Evolutionary conservation across 1,284 basidiomycete genomes (phyloP).

Genomic region (Sporisorium sorghi): DNA sequence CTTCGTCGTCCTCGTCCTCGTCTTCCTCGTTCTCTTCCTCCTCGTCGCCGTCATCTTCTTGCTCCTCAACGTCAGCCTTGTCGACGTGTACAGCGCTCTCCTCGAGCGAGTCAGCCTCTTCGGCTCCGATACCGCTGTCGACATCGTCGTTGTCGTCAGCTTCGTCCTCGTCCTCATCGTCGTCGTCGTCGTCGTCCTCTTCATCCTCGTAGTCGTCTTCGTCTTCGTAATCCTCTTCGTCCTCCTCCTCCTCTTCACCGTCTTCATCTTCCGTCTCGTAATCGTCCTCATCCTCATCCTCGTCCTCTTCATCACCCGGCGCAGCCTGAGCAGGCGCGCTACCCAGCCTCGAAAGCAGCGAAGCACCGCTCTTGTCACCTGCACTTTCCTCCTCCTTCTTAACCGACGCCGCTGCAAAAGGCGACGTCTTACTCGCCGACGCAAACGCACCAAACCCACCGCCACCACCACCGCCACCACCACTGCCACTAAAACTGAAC

Average conservation of each 20-base stretch:
- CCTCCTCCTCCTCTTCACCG: slow-evolving; percentile 74
- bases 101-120: slow-evolving; percentile 36
- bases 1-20: slow-evolving; percentile 68
- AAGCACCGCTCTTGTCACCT: slow-evolving; percentile 11
- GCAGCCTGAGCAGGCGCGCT: slow-evolving; percentile 67
- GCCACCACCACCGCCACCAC: slow-evolving; percentile 2
- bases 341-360: slow-evolving; percentile 25
- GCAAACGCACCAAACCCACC: slow-evolving; percentile 31
- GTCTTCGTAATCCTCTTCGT: slow-evolving; percentile 66
- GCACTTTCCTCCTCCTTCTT: slow-evolving; percentile 8
- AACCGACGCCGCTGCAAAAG: slow-evolving; percentile 20
- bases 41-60: slow-evolving; percentile 40
- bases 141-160: slow-evolving; percentile 42
- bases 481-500: slow-evolving; percentile 13
- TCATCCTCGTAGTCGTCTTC: slow-evolving; percentile 40
- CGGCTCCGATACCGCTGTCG: slow-evolving; percentile 51
- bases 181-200: slow-evolving; percentile 45
- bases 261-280: slow-evolving; percentile 70
- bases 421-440: slow-evolving; percentile 16
- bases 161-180: slow-evolving; percentile 58
- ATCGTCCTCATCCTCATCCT: slow-evolving; percentile 69
- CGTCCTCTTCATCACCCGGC: slow-evolving; percentile 74
- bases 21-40: slow-evolving; percentile 76
- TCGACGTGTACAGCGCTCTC: slow-evolving; percentile 27
- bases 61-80: slow-evolving; percentile 42